Evolutionary conservation across 2,329 filamentous ascomycete species (phyloP).

Genomic region (Ophiostoma himal-ulmi): DNA sequence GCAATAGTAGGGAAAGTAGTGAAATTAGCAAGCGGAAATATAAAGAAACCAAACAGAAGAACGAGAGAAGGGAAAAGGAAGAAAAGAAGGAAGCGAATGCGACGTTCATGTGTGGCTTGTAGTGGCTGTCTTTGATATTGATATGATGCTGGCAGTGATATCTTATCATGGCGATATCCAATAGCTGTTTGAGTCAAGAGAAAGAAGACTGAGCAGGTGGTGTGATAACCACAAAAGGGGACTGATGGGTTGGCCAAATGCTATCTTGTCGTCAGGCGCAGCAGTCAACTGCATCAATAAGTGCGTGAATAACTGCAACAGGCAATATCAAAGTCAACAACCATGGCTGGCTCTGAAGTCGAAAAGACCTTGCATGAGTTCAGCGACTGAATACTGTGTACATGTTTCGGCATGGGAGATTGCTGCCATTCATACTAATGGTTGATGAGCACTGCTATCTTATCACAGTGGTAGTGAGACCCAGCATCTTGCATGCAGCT

Average conservation of each 20-base stretch:
- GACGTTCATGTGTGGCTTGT: neutral
- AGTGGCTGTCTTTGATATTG: neutral
- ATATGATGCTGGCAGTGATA: neutral
- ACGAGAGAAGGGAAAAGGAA: neutral
- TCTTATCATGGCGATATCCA: too few relatives aligned
- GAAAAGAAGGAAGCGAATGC: neutral
- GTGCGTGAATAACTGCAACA: neutral
- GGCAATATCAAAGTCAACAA: neutral
- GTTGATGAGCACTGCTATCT: neutral
- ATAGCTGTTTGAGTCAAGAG: too few relatives aligned
- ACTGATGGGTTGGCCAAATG: neutral
- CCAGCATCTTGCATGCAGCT: slow-evolving; percentile 3
- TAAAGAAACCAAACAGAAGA: neutral
- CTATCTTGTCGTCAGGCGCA: too few relatives aligned
- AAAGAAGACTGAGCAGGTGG: neutral
- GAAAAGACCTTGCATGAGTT: neutral
- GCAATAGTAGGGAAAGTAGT: neutral
- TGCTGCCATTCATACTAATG: neutral
- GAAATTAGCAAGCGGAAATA: neutral
- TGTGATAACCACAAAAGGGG: neutral
- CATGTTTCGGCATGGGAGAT: neutral
- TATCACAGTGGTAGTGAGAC: neutral
- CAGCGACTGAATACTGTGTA: neutral
- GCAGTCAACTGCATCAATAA: neutral
- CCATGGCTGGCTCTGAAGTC: neutral